Percentiles rank a stretch among this genome's conserved stretches.
phyloP scores from a whole-genome alignment of 331 rosid species.

The Malus hybrid region DNA sequence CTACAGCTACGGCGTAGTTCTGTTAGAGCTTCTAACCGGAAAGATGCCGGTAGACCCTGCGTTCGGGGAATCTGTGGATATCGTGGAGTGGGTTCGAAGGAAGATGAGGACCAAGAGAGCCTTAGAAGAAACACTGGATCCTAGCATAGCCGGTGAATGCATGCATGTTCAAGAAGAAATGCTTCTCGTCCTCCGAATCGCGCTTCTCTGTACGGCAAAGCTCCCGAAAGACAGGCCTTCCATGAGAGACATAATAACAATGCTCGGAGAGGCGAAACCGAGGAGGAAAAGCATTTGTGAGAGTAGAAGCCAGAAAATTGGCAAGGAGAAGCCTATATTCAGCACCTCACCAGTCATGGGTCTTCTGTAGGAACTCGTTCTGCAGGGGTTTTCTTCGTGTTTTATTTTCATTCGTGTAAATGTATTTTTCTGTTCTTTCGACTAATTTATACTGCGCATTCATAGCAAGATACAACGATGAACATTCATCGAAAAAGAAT shows the following conservation, averaged over 20 bases:
- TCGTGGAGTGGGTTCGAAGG: conserved; percentile 51
- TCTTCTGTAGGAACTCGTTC: conserved; percentile 21
- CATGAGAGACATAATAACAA: conserved; percentile 66
- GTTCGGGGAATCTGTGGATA: conserved; percentile 48
- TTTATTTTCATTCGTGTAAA: not conserved
- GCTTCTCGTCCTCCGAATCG: conserved; percentile 74
- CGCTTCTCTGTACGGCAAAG: conserved; percentile 68
- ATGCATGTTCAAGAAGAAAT: conserved; percentile 76
- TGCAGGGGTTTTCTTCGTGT: not conserved
- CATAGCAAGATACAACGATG: not conserved
- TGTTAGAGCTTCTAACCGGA: conserved; percentile 72
- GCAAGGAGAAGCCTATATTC: conserved; percentile 44
- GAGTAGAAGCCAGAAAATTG: conserved; percentile 23
- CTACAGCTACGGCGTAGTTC: conserved; percentile 74
- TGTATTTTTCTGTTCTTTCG: not conserved
- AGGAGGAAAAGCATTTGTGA: conserved; percentile 71
- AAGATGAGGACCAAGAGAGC: conserved; percentile 38
- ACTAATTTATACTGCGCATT: not conserved
- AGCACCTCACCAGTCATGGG: conserved; percentile 41
- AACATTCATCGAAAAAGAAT: not conserved
- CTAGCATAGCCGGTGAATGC: conserved; percentile 56
- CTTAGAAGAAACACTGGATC: conserved; percentile 52
- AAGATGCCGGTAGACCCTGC: conserved; percentile 51
- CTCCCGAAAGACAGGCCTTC: conserved; percentile 86
- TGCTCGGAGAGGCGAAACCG: conserved; percentile 91